A percentile compares a stretch with the other conserved stretches of the same genome.
Conservation (phyloP, 1,139 yeast genomes). For the Nakaseomyces delphensis region DNA sequence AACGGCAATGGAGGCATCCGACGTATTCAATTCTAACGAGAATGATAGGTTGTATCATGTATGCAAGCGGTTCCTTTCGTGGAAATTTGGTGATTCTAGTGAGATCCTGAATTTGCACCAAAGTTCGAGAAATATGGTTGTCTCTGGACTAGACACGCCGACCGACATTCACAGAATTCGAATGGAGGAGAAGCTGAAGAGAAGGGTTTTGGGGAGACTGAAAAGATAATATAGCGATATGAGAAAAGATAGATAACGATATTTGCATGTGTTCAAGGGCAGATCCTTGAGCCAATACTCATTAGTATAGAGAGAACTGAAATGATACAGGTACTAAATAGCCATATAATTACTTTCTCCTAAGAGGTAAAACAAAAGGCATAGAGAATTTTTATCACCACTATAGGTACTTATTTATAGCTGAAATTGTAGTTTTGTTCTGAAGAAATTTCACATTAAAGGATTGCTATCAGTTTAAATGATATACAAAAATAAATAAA, state of each 20-base stretch:
- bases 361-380: too few relatives aligned
- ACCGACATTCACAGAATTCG: slow-evolving; percentile 21
- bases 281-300: too few relatives aligned
- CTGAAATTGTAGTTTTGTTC: too few relatives aligned
- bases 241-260: neutral
- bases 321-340: too few relatives aligned
- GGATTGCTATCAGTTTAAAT: slow-evolving; percentile 1
- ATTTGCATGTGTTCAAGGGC: neutral
- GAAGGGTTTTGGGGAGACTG: slow-evolving; percentile 10
- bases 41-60: slow-evolving; percentile 16
- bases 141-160: neutral
- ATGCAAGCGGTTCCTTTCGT: slow-evolving; percentile 13
- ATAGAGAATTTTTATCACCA: too few relatives aligned
- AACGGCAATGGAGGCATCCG: slow-evolving; percentile 21
- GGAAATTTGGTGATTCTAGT: slow-evolving; percentile 12
- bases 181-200: slow-evolving; percentile 19
- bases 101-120: slow-evolving; percentile 4
- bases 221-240: too few relatives aligned
- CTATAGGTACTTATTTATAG: too few relatives aligned
- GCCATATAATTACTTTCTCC: too few relatives aligned
- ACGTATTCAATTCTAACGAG: slow-evolving; percentile 19
- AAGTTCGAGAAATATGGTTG: neutral
- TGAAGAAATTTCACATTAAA: neutral
- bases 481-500: slow-evolving; percentile 2
- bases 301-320: too few relatives aligned